phyloP scores from a whole-genome alignment of 805 yeast genomes.

The Yamadazyma phyllophila region DNA sequence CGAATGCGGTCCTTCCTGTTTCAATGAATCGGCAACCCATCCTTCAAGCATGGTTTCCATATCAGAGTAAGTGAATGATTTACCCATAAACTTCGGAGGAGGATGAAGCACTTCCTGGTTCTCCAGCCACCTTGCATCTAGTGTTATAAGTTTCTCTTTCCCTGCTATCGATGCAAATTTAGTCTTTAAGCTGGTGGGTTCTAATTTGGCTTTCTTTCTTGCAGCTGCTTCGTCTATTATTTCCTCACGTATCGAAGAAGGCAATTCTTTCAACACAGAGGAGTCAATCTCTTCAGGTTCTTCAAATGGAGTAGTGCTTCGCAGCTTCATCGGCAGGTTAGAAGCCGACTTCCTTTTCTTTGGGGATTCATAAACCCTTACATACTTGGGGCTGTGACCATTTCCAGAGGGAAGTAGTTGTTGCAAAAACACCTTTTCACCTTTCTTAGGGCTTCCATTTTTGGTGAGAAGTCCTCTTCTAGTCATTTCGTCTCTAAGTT shows the following conservation, averaged over 20 bases:
- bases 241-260: conserved; percentile 35
- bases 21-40: conserved; percentile 27
- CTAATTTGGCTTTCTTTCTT: conserved; percentile 24
- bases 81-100: conserved; percentile 17
- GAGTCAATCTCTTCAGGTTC: conserved; percentile 27
- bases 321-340: conserved; percentile 11
- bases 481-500: conserved; percentile 52
- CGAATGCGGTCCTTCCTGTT: conserved; percentile 34
- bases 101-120: conserved; percentile 15
- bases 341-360: conserved; percentile 13
- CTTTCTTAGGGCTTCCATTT: conserved; percentile 9
- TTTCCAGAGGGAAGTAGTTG: conserved; percentile 36
- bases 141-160: conserved; percentile 14
- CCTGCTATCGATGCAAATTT: conserved; percentile 20
- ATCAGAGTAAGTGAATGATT: conserved; percentile 10
- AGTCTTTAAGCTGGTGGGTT: conserved; percentile 25
- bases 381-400: conserved; percentile 28
- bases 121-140: conserved; percentile 21
- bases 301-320: conserved; percentile 16
- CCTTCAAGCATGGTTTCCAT: conserved; percentile 19
- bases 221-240: conserved; percentile 35
- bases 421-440: conserved; percentile 30
- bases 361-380: conserved; percentile 32
- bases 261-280: conserved; percentile 36
- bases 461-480: conserved; percentile 34